Evolutionary conservation across 2,329 filamentous ascomycete genomes (phyloP), one percentile per base, ranked within the genome.

Genomic region (Emmonsiellopsis sp.): DNA sequence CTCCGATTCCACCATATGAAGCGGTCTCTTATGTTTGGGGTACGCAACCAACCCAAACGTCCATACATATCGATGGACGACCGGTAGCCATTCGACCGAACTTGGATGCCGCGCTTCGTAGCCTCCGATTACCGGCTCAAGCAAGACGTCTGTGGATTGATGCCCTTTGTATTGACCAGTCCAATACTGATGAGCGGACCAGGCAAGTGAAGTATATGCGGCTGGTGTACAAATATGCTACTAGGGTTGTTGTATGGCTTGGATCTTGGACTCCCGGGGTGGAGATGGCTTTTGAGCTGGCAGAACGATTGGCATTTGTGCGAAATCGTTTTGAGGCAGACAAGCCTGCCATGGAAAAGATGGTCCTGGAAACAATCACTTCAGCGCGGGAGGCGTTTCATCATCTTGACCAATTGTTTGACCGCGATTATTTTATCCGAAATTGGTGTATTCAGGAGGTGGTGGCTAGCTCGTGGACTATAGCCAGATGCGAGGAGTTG

Each of bases 161-260:
- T 31, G 55, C 55, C 9, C n/a, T 58, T 6, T 57, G 55, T 49
- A 57, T 58, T 49, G 50, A 58, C 40, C 57, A 59, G 51, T 37
- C 27, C 11, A 55, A 58, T 44, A 31, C 21, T 8, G 36, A 58
- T 3, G 57, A 59, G 42, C 40, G 51, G 36, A 54, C 42, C 7
- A 32, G 39, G 27, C 57, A 59, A 48, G 57, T 59, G 8, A 21
- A 34, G 27, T 43, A 55, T 36, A 59, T 59, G 54, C 17, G 42
- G 7, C 32, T 55, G 6, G 44, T 58, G 6, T 59, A 58, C 48
- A 51, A 51, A n/a, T 9, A 52, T 42, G 57, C 57, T 17, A 40
- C 45, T 7, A 48, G 52, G 13, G 54, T 55, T 7, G 36, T 58
- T 7, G 52, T 58, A 36, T 59, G 57, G 2, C 36, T 59, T 32